phyloP scores from a whole-genome alignment of 441 rosid genomes.

The Gossypium lobatum region DNA sequence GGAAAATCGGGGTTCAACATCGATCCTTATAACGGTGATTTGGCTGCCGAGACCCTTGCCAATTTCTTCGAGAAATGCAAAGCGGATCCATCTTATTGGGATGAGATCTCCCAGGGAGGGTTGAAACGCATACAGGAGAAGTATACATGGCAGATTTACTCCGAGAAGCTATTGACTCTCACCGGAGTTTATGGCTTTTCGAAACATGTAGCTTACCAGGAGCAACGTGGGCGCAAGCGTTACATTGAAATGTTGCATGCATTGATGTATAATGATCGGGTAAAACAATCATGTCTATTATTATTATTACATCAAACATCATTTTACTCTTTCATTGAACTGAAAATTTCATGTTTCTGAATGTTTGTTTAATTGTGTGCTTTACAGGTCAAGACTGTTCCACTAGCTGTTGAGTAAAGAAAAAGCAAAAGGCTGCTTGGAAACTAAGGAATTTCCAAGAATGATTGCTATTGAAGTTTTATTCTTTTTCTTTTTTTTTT shows the following conservation, averaged over 20 bases:
- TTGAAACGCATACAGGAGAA: conserved; percentile 77
- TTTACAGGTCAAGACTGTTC: conserved; percentile 80
- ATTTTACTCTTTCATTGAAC: not conserved
- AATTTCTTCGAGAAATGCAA: conserved; percentile 73
- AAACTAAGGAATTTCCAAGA: not conserved
- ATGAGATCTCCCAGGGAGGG: conserved; percentile 69
- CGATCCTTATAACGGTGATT: conserved; percentile 87
- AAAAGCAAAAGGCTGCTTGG: not conserved
- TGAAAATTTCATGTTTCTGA: not conserved
- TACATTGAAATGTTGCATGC: conserved; percentile 96
- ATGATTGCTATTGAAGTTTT: not conserved
- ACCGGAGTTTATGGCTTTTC: conserved; percentile 93
- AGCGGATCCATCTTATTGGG: conserved; percentile 67
- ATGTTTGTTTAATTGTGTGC: not conserved
- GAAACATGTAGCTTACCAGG: conserved; percentile 86
- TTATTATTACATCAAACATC: not conserved
- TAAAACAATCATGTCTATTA: conserved; percentile 17
- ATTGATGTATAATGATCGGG: conserved; percentile 71
- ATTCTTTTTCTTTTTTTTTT: not conserved
- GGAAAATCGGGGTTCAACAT: conserved; percentile 85
- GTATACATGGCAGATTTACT: conserved; percentile 93
- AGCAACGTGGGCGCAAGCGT: conserved; percentile 75
- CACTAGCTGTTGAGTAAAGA: conserved; percentile 46
- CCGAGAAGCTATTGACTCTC: conserved; percentile 78
- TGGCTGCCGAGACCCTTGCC: conserved; percentile 66